phyloP scores from a whole-genome alignment of 1,284 basidiomycete genomes.

The Xerocomus minutiporus region DNA sequence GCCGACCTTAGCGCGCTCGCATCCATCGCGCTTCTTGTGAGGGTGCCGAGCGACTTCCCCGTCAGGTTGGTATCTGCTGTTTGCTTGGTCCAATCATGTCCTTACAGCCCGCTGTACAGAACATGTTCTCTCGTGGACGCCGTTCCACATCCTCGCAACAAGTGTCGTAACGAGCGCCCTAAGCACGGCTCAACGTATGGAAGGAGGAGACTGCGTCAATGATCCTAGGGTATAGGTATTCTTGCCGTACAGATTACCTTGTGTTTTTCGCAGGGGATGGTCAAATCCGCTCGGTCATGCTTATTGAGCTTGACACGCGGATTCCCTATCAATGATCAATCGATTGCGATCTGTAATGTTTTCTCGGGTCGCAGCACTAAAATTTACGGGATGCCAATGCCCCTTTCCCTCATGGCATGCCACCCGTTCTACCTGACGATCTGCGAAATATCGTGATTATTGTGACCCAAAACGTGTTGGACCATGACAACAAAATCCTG shows the following conservation, averaged over 20 bases:
- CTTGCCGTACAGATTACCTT: slow-evolving; percentile 8
- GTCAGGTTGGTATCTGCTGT: slow-evolving; percentile 37
- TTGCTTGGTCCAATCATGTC: background rate
- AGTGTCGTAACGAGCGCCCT: slow-evolving; percentile 65
- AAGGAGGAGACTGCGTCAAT: slow-evolving; percentile 38
- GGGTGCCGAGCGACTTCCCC: slow-evolving; percentile 53
- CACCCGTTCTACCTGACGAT: too few relatives aligned
- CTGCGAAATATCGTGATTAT: background rate
- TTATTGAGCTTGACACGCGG: background rate
- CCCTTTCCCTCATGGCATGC: background rate
- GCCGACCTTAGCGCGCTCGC: slow-evolving; percentile 64
- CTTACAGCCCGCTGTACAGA: slow-evolving; percentile 23
- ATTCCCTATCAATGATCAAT: background rate
- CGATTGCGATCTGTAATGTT: too few relatives aligned
- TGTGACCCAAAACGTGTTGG: background rate
- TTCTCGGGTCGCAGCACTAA: background rate
- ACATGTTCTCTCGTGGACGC: slow-evolving; percentile 44
- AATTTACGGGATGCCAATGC: background rate
- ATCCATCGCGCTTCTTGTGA: slow-evolving; percentile 73
- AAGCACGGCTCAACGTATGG: slow-evolving; percentile 62
- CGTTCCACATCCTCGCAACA: slow-evolving; percentile 59
- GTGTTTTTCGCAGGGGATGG: slow-evolving; percentile 12
- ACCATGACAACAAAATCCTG: too few relatives aligned
- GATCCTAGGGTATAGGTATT: slow-evolving; percentile 19
- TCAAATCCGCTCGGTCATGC: background rate